Percentiles rank a stretch among this genome's conserved stretches.
phyloP scores from a whole-genome alignment of 1,284 basidiomycete genomes.

The Pseudozyma pruni region DNA sequence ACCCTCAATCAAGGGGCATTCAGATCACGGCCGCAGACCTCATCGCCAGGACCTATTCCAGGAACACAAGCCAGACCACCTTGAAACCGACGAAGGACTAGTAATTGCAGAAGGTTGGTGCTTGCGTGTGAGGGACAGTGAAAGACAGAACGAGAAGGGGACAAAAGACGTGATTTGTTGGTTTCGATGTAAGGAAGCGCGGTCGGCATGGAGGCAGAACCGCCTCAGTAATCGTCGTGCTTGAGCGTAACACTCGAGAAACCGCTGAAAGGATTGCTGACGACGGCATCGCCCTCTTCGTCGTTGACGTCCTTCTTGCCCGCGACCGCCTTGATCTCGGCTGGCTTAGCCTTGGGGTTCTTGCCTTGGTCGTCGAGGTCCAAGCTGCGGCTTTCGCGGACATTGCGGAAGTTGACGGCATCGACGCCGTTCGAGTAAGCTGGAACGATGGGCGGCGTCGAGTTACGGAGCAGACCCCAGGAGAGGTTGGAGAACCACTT shows the following conservation, averaged over 20 bases:
- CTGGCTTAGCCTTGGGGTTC: constrained; percentile 71
- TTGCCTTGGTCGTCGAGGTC: constrained; percentile 77
- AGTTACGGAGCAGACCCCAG: constrained; percentile 94
- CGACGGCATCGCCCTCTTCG: constrained; percentile 65
- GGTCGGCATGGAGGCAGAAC: neutral
- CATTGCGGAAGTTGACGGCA: constrained; percentile 87
- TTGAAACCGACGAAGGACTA: too few relatives aligned
- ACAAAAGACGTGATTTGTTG: too few relatives aligned
- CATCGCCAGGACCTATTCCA: too few relatives aligned
- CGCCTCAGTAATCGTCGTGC: constrained; percentile 51
- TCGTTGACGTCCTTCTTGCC: constrained; percentile 60
- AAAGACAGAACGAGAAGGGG: too few relatives aligned
- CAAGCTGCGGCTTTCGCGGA: constrained; percentile 88
- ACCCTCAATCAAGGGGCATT: neutral
- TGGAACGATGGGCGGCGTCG: constrained; percentile 90
- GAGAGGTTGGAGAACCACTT: constrained; percentile 97
- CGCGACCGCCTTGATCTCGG: constrained; percentile 55
- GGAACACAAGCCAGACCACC: too few relatives aligned
- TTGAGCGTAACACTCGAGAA: constrained; percentile 58
- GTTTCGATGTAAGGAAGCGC: neutral
- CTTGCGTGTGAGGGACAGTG: too few relatives aligned
- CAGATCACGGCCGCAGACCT: too few relatives aligned
- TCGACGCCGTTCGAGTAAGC: constrained; percentile 81
- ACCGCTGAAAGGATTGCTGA: constrained; percentile 61
- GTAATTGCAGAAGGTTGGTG: too few relatives aligned